Evolutionary conservation across 2,329 filamentous ascomycete species (phyloP).

Genomic region (Trichoderma polysporum): DNA sequence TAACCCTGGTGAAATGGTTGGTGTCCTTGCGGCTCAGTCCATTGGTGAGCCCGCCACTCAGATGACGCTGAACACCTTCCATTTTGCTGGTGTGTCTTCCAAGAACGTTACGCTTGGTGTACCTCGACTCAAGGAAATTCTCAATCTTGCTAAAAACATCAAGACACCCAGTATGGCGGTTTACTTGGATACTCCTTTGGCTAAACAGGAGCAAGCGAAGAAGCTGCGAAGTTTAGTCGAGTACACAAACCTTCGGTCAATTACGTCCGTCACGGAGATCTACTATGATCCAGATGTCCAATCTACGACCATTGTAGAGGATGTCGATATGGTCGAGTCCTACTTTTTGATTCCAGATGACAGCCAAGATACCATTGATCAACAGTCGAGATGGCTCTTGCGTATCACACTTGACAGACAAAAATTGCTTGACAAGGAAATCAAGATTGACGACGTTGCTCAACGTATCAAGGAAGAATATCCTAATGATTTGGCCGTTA

Average conservation of each 20-base stretch:
- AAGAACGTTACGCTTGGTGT: conserved; percentile 99
- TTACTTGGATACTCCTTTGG: conserved; percentile 66
- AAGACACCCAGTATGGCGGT: conserved; percentile 98
- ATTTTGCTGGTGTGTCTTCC: conserved; percentile 98
- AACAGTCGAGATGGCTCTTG: conserved; percentile 92
- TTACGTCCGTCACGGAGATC: conserved; percentile 90
- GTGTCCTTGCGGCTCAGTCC: conserved; percentile 94
- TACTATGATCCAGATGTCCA: conserved; percentile 95
- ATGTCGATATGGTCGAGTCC: conserved; percentile 92
- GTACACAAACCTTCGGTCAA: conserved; percentile 88
- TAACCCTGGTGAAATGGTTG: conserved; percentile 96
- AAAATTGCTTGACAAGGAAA: conserved; percentile 90
- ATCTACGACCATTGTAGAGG: conserved; percentile 79
- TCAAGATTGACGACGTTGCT: conserved; percentile 89
- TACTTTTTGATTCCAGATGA: conserved; percentile 95
- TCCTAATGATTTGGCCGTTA: conserved; percentile 78
- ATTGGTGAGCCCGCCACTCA: conserved; percentile 98
- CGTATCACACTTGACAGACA: conserved; percentile 91
- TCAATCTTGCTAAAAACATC: conserved; percentile 96
- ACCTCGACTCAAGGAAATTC: conserved; percentile 97
- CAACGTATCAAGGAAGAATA: conserved; percentile 87
- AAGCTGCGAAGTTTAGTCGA: conserved; percentile 84
- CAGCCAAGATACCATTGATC: conserved; percentile 57
- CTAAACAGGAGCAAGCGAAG: conserved; percentile 78
- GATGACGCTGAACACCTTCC: conserved; percentile 99